Conservation (phyloP, 768 basidiomycete genomes). For the Amanita pseudoporphyria region DNA sequence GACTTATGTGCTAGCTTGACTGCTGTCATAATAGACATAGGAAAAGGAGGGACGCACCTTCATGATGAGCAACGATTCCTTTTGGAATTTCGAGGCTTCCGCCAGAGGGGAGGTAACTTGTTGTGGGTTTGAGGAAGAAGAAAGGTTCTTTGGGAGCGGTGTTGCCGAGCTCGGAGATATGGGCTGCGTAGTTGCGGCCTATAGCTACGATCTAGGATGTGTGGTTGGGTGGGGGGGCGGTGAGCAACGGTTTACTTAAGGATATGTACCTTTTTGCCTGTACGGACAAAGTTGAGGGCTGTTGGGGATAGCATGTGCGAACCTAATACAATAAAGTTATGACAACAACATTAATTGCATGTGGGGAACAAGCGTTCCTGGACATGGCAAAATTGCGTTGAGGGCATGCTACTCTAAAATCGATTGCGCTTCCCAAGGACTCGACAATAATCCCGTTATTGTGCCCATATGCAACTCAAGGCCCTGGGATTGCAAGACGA, state of each 20-base stretch:
- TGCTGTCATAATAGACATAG: background rate
- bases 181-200: constrained; percentile 88
- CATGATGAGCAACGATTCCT: constrained; percentile 82
- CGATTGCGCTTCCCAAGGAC: too few relatives aligned
- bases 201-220: constrained; percentile 78
- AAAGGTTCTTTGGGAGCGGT: constrained; percentile 88
- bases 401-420: too few relatives aligned
- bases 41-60: constrained; percentile 43
- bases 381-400: too few relatives aligned
- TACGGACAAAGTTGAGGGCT: background rate
- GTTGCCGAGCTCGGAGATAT: constrained; percentile 89
- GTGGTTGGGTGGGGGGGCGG: background rate
- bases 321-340: too few relatives aligned
- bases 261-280: constrained; percentile 1
- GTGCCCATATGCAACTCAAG: too few relatives aligned
- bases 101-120: constrained; percentile 71
- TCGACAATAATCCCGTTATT: too few relatives aligned
- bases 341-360: too few relatives aligned
- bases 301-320: background rate
- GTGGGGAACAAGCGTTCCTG: too few relatives aligned
- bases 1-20: too few relatives aligned
- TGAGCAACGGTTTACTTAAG: background rate
- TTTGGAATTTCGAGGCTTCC: constrained; percentile 80
- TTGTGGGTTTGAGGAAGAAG: constrained; percentile 97
- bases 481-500: too few relatives aligned